phyloP scores from a whole-genome alignment of 2,329 filamentous ascomycete species.

The Leptographium procerum region DNA sequence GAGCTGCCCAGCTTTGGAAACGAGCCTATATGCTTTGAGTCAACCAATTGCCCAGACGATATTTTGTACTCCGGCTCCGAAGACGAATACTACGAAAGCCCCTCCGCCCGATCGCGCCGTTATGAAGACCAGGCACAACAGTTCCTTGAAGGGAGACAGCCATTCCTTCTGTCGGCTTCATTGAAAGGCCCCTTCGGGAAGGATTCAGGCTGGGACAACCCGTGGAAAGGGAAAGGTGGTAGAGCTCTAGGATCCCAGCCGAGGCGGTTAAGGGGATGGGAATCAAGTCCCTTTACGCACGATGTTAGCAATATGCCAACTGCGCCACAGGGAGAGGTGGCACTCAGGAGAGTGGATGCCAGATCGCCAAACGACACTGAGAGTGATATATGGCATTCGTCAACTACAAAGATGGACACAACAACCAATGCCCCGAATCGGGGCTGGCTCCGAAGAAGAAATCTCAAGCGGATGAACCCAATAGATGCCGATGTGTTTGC shows the following conservation, averaged over 20 bases:
- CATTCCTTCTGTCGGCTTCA: conserved; percentile 47
- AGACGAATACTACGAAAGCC: conserved; percentile 37
- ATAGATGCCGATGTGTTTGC: not conserved
- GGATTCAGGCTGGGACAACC: conserved; percentile 38
- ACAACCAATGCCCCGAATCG: not conserved
- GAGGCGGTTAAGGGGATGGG: not conserved
- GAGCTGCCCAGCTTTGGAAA: conserved; percentile 5
- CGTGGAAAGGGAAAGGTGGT: conserved; percentile 29
- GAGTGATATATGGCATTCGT: not conserved
- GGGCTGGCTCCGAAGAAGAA: conserved; percentile 9
- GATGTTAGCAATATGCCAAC: not conserved
- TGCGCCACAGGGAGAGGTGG: not conserved
- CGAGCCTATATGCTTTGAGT: conserved; percentile 18
- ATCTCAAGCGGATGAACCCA: conserved; percentile 8
- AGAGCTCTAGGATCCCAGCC: not conserved
- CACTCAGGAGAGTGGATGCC: not conserved
- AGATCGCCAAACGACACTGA: not conserved
- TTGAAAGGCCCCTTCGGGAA: conserved; percentile 51
- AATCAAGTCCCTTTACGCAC: not conserved
- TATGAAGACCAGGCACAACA: conserved; percentile 48
- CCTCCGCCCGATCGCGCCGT: conserved; percentile 35
- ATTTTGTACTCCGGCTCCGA: conserved; percentile 47
- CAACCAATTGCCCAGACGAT: conserved; percentile 29
- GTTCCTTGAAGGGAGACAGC: conserved; percentile 44
- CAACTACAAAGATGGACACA: not conserved